Evolutionary conservation across 345 rosid species (phyloP).

Genomic region (Citrus unshiu): DNA sequence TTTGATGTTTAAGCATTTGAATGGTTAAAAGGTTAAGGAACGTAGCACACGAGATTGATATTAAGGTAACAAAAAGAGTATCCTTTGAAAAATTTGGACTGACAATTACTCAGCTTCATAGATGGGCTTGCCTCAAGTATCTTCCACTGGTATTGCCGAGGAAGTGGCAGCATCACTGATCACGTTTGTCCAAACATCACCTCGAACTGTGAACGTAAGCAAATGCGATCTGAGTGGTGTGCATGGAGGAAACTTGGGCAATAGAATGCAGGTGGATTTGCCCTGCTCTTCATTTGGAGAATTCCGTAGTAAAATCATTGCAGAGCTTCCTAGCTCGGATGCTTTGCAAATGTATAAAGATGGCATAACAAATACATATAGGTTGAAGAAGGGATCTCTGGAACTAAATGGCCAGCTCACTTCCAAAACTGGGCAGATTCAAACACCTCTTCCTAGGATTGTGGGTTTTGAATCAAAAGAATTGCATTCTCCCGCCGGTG

Average conservation of each 20-base stretch:
- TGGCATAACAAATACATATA: constrained; percentile 22
- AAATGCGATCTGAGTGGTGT: constrained; percentile 43
- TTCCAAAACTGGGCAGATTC: constrained; percentile 31
- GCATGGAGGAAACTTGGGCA: constrained; percentile 28
- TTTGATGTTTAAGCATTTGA: constrained; percentile 4
- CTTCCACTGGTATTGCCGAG: constrained; percentile 36
- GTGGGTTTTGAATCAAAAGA: constrained; percentile 47
- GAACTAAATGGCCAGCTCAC: constrained; percentile 26
- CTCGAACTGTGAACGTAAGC: constrained; percentile 21
- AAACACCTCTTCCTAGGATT: constrained; percentile 45
- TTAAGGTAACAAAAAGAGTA: constrained; percentile 3
- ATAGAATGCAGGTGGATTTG: constrained; percentile 26
- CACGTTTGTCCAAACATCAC: constrained; percentile 36
- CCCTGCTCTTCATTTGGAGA: constrained; percentile 40
- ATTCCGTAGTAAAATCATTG: constrained; percentile 26
- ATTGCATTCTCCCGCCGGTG: constrained; percentile 26
- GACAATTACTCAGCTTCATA: constrained; percentile 6
- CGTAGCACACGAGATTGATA: neutral
- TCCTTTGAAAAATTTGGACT: constrained; percentile 3
- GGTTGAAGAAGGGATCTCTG: constrained; percentile 25
- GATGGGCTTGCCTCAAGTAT: constrained; percentile 68
- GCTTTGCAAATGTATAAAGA: constrained; percentile 27
- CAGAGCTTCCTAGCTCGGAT: constrained; percentile 25
- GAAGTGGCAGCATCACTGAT: constrained; percentile 31
- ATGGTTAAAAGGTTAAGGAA: constrained; percentile 4